Evolutionary conservation across 2,329 filamentous ascomycete genomes (phyloP), one percentile per base, ranked within the genome.

Genomic region (Didymellaceae sp.): DNA sequence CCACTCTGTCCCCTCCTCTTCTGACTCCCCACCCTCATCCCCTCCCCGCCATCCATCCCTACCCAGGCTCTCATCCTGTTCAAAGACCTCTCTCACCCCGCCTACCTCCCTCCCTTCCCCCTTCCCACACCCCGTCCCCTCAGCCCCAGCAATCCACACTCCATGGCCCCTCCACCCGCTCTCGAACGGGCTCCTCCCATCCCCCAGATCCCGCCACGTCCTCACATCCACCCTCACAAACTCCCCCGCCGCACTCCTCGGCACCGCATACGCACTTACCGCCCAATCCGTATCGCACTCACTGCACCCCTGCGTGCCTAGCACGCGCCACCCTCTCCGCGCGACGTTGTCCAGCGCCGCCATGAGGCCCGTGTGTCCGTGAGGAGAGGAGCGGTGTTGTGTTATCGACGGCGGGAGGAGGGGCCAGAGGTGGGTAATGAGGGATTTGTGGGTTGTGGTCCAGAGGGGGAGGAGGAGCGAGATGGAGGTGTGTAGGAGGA

Each of bases 271-370:
- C 11, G 8, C 24, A 2, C 9, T 22, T 5, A 71, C 50, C 3
- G n/a, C 39, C 57, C 62, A 71, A 14, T 71, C 67, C 0, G 65
- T 66, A n/a, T 52, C 52, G 24, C 68, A 71, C 4, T 52, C 44
- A 1, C 26, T 28, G 42, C 68, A 71, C n/a, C 48, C 41, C 17
- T 65, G 60, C 1, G 58, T 51, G 14, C 49, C 54, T 0, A 39
- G 54, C 18, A 61, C 59, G 8, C 46, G 52, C 57, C 60, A 63
- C 0, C 58, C 54, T 0, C 57, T 34, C 6, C 54, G 49, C 2
- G 62, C 47, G 2, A 61, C 63, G 8, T 66, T 59, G 31, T 64
- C 59, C 10, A 70, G 21, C 1, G 52, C 52, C 1, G 52, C 48
- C 47, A 59, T 58, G 21, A 71, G 42, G 6, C 62, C 62, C 0